Percentiles rank a stretch among this genome's conserved stretches.
These are phyloP conservation scores for Puccinellia tenuiflora DNA, from an alignment of 176 grass and related monocot genomes.

Conservation along the genomic window DNA sequence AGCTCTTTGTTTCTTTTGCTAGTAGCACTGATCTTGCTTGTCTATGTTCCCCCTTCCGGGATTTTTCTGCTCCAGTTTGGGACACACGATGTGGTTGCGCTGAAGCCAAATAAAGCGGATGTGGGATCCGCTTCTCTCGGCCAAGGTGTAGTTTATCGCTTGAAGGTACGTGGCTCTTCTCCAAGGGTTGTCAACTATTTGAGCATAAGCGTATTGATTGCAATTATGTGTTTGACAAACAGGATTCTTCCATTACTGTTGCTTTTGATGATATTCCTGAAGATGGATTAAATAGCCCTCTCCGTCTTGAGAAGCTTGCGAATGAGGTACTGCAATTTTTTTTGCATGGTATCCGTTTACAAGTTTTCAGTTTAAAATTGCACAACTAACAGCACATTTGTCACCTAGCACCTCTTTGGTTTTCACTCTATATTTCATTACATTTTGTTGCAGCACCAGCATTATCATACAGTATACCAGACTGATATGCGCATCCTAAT, in stretches of 20 bases:
- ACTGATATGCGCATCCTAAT: no score
- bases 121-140: constrained; percentile 57
- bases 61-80: constrained; percentile 53
- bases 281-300: constrained; percentile 91
- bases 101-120: constrained; percentile 93
- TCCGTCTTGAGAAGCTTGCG: constrained; percentile 92
- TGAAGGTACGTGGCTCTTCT: constrained; percentile 60
- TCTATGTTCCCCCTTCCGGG: neutral
- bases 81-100: constrained; percentile 85
- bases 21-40: neutral
- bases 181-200: neutral
- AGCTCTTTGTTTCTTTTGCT: neutral
- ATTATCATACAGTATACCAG: no score
- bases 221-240: constrained; percentile 29
- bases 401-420: neutral
- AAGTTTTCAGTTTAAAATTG: constrained; percentile 3
- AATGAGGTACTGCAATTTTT: constrained; percentile 68
- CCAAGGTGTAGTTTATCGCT: constrained; percentile 91
- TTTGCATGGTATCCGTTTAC: neutral
- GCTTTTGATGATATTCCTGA: constrained; percentile 97
- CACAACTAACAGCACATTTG: neutral
- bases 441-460: no score
- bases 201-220: neutral
- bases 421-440: neutral
- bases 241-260: constrained; percentile 90